Conservation (phyloP, 768 basidiomycete species). For the Filobasidium wieringae region DNA sequence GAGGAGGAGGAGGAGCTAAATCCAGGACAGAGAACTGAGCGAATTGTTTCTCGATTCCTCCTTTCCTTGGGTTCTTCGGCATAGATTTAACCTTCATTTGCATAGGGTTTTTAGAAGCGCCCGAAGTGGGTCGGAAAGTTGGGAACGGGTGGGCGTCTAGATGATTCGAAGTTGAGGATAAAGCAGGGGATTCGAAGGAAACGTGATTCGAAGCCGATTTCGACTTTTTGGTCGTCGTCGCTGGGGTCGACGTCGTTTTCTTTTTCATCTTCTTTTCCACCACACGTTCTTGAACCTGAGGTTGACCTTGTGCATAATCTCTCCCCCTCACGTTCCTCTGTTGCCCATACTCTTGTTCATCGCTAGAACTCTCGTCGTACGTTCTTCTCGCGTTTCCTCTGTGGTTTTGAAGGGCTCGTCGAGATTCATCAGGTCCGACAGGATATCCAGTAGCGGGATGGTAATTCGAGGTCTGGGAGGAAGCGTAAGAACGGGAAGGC, state of each 20-base stretch:
- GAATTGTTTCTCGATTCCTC: not conserved
- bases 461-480: slow-evolving; percentile 1
- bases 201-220: too few relatives aligned
- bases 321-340: not conserved
- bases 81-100: not conserved
- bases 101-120: not conserved
- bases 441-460: slow-evolving; percentile 9
- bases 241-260: not conserved
- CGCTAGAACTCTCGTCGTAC: not conserved
- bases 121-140: not conserved
- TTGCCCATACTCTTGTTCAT: not conserved
- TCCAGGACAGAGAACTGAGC: slow-evolving; percentile 4
- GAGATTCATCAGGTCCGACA: not conserved
- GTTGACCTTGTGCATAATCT: not conserved
- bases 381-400: not conserved
- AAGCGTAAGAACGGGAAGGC: slow-evolving; percentile 9
- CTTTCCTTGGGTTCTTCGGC: not conserved
- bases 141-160: not conserved
- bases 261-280: not conserved
- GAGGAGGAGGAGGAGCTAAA: slow-evolving; percentile 8
- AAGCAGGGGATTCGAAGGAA: too few relatives aligned
- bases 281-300: not conserved
- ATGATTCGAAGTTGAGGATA: not conserved
- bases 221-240: not conserved
- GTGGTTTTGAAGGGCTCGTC: not conserved